Evolutionary conservation across 495 filamentous ascomycete species (phyloP).

Genomic region (Glonium stellatum): DNA sequence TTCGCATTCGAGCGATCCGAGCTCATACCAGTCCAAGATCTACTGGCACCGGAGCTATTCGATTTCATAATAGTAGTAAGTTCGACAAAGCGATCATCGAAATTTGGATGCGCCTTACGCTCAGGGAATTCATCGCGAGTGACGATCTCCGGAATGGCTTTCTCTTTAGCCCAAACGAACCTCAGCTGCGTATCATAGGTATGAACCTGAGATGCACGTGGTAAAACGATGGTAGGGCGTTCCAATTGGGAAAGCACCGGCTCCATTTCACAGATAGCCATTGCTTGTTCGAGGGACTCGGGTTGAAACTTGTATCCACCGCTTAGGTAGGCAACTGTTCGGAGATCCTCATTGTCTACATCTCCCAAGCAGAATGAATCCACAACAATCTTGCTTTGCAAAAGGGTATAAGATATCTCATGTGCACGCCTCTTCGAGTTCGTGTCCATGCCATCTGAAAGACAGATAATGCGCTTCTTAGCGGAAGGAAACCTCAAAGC

Average conservation of each 20-base stretch:
- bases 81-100: conserved; percentile 28
- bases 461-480: conserved; percentile 31
- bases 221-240: conserved; percentile 21
- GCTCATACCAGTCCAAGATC: too few relatives aligned
- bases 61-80: not conserved
- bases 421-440: conserved; percentile 16
- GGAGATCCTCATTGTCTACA: conserved; percentile 22
- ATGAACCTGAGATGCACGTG: conserved; percentile 1
- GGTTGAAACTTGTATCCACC: conserved; percentile 31
- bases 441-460: conserved; percentile 32
- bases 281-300: conserved; percentile 26
- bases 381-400: conserved; percentile 24
- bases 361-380: conserved; percentile 30
- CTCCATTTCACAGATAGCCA: conserved; percentile 35
- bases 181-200: not conserved
- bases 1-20: conserved; percentile 9
- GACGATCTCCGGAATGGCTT: conserved; percentile 18
- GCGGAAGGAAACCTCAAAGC: conserved; percentile 28
- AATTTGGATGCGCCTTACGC: conserved; percentile 29
- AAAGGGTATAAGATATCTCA: conserved; percentile 13
- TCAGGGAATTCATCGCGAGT: conserved; percentile 28
- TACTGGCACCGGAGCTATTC: too few relatives aligned
- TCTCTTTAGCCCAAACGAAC: conserved; percentile 10
- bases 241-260: conserved; percentile 30
- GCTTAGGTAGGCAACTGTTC: conserved; percentile 26